Evolutionary conservation across 805 yeast genomes (phyloP).

Genomic region (Wickerhamiella lipophila): DNA sequence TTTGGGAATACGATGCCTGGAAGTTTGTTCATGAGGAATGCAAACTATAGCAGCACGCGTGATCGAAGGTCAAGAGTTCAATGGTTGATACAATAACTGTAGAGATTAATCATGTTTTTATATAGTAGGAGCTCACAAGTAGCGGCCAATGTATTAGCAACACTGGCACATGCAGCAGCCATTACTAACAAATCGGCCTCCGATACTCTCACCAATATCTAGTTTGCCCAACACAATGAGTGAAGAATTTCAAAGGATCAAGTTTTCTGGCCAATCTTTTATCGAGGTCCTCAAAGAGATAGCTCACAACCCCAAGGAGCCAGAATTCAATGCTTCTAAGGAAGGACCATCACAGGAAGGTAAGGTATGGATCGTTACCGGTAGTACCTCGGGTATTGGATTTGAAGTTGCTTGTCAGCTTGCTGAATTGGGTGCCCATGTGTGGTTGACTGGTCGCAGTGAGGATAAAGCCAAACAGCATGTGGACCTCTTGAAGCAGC

Average conservation of each 20-base stretch:
- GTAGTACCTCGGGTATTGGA: conserved; percentile 13
- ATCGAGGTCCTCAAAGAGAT: not conserved
- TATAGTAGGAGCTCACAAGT: too few relatives aligned
- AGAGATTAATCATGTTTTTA: too few relatives aligned
- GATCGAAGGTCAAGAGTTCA: too few relatives aligned
- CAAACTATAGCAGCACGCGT: too few relatives aligned
- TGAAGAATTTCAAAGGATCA: not conserved
- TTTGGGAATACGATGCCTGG: too few relatives aligned
- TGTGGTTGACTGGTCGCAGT: conserved; percentile 31
- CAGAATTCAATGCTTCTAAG: not conserved
- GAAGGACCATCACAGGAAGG: not conserved
- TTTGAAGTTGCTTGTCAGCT: conserved; percentile 2
- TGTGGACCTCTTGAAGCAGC: conserved; percentile 23
- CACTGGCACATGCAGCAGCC: too few relatives aligned
- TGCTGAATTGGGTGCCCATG: conserved; percentile 25
- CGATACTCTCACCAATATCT: too few relatives aligned
- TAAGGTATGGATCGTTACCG: conserved; percentile 23
- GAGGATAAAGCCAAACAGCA: conserved; percentile 26
- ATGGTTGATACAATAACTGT: too few relatives aligned
- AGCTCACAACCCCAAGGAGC: not conserved
- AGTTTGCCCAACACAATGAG: not conserved
- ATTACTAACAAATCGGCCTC: too few relatives aligned
- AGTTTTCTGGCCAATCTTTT: not conserved
- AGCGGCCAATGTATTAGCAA: too few relatives aligned
- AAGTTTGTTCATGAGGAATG: too few relatives aligned